phyloP scores from a whole-genome alignment of 169 alveolate species.

The Babesia ovis region DNA sequence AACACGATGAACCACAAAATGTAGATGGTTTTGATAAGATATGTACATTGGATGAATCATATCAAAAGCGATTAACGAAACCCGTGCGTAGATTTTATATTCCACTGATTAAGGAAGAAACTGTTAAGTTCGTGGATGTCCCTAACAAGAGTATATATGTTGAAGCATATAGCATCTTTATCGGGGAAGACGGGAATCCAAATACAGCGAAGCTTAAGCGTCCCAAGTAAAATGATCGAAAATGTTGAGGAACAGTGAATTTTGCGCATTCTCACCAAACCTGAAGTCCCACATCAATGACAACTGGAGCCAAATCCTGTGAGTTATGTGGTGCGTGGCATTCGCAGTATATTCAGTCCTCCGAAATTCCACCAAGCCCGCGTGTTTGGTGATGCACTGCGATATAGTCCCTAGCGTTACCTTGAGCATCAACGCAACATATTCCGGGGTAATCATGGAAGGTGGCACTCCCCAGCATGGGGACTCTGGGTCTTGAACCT shows the following conservation, averaged over 20 bases:
- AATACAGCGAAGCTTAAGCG: slow-evolving; percentile 36
- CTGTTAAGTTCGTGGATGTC: slow-evolving; percentile 57
- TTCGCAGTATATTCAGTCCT: slow-evolving; percentile 76
- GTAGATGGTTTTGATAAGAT: too few relatives aligned
- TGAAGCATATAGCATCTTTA: slow-evolving; percentile 55
- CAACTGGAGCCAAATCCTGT: slow-evolving; percentile 77
- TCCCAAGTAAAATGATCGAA: slow-evolving; percentile 78
- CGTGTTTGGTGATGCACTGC: slow-evolving; percentile 42
- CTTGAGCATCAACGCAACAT: slow-evolving; percentile 45
- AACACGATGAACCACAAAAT: too few relatives aligned
- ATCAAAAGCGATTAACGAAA: slow-evolving; percentile 24
- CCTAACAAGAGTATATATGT: slow-evolving; percentile 61
- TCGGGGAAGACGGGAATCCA: slow-evolving; percentile 50
- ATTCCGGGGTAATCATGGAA: slow-evolving; percentile 28
- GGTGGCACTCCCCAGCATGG: slow-evolving; percentile 64
- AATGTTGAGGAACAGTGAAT: slow-evolving; percentile 70
- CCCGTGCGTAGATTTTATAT: slow-evolving; percentile 53
- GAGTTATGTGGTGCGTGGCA: slow-evolving; percentile 76
- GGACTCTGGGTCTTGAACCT: slow-evolving; percentile 65
- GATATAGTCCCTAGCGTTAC: slow-evolving; percentile 37
- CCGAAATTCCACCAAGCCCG: slow-evolving; percentile 57
- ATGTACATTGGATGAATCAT: slow-evolving; percentile 33
- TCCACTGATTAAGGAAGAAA: slow-evolving; percentile 57
- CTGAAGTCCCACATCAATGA: slow-evolving; percentile 73
- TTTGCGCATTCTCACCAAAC: slow-evolving; percentile 54